Conservation (phyloP, 441 rosid genomes). For the Croton laevigatus region DNA sequence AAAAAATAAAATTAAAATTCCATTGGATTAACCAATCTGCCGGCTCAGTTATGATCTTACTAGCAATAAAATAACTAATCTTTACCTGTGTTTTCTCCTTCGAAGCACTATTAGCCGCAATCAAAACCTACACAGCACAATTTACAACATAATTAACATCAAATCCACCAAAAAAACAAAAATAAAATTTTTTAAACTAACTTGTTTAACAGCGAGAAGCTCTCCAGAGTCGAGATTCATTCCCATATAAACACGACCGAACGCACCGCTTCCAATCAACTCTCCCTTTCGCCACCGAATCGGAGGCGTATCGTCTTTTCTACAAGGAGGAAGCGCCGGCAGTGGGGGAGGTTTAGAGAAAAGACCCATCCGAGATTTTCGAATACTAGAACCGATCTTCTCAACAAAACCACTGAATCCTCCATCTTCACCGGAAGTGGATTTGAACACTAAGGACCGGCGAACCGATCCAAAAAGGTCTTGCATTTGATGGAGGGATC, state of each 20-base stretch:
- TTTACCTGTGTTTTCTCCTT: slow-evolving; percentile 92
- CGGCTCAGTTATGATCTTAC: too few species aligned
- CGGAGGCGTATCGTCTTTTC: slow-evolving; percentile 50
- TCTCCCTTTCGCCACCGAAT: slow-evolving; percentile 97
- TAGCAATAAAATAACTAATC: background rate
- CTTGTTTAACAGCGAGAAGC: slow-evolving; percentile 97
- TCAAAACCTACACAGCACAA: slow-evolving; percentile 55
- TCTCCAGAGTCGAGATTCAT: slow-evolving; percentile 99
- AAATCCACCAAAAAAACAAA: slow-evolving; percentile 5
- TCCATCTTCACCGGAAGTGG: slow-evolving; percentile 41
- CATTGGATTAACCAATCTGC: background rate
- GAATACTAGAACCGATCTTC: slow-evolving; percentile 77
- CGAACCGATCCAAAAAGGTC: slow-evolving; percentile 94
- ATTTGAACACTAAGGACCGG: slow-evolving; percentile 77
- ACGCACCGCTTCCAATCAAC: slow-evolving; percentile 94
- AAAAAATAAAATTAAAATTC: slow-evolving; percentile 1
- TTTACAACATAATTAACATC: background rate
- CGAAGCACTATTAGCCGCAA: slow-evolving; percentile 76
- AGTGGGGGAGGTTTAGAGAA: slow-evolving; percentile 47
- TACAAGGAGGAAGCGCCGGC: slow-evolving; percentile 34
- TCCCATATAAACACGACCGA: slow-evolving; percentile 98
- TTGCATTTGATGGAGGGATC: slow-evolving; percentile 43
- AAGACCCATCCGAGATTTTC: slow-evolving; percentile 75
- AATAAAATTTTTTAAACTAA: slow-evolving; percentile 5
- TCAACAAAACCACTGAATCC: slow-evolving; percentile 71